Evolutionary conservation across 192 early-diverging fungal genomes (phyloP), one percentile per base, ranked within the genome.

Genomic region (Dissophora ornata): DNA sequence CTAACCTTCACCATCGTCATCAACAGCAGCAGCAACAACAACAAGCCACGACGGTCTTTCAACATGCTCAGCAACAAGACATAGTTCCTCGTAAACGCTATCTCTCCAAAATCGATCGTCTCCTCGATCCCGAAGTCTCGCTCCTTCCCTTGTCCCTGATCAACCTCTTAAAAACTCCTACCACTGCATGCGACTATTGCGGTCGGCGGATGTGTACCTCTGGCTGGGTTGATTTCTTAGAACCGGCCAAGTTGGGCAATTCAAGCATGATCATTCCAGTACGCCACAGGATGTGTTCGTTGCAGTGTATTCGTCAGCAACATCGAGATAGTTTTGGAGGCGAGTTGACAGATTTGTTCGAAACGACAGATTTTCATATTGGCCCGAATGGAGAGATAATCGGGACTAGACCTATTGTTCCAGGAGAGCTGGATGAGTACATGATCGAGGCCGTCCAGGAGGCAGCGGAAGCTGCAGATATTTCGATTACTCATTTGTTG

Each of bases 361-460:
- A 77, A 15, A 26, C 56, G 2, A 67, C 64, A 0, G 71, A 77
- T 47, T 77, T 77, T 34, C 71, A 77, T 40, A 40, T 77, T 15
- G 62, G 57, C 8, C 57, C 62, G 6, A 77, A 77, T 44, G 71
- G 64, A 13, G 71, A 77, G 25, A 62, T 77, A 50, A 25, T 77
- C 4, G 71, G 71, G 0, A 48, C 64, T n/a, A 57, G 71, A 11
- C 71, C 71, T 2, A 77, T 77, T 49, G 45, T 67, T 4, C 63
- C 64, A 2, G 64, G 50, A 21, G 71, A 77, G 15, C 25, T 77
- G 46, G 71, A 77, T 13, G 71, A 67, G 7, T 66, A 66, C 38
- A 62, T 77, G 71, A 77, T 77, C 29, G 71, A 77, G 52, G 71
- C 71, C 11, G 64, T 77, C 12, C 71, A 77, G 52, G 71, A 67